Conservation (phyloP, 2,329 filamentous ascomycete species). For the Hymenoscyphus fructigenus region DNA sequence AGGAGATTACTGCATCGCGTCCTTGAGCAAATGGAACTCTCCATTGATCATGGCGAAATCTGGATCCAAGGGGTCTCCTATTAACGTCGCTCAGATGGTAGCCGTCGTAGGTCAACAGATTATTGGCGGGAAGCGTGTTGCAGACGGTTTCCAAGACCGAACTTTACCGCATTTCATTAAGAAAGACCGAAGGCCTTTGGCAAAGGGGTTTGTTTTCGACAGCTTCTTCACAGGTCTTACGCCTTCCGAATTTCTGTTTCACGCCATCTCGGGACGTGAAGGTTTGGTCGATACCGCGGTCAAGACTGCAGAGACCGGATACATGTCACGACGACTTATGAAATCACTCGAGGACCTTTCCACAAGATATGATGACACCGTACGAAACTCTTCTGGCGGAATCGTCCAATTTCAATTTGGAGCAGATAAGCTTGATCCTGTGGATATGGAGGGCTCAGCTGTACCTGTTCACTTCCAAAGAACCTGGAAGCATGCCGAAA, state of each 20-base stretch:
- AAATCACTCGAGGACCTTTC: conserved; percentile 96
- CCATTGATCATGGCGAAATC: conserved; percentile 96
- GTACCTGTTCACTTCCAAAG: conserved; percentile 90
- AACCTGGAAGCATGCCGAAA: conserved; percentile 80
- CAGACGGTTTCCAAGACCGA: conserved; percentile 94
- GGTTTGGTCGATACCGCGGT: conserved; percentile 98
- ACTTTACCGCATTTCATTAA: conserved; percentile 95
- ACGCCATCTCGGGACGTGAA: conserved; percentile 97
- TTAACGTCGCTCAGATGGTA: conserved; percentile 99
- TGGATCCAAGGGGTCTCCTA: conserved; percentile 92
- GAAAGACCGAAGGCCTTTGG: conserved; percentile 84
- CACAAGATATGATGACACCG: conserved; percentile 90
- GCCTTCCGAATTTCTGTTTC: conserved; percentile 94
- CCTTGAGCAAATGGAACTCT: conserved; percentile 87
- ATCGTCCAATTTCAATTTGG: conserved; percentile 98
- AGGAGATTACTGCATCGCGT: conserved; percentile 85
- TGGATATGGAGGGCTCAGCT: conserved; percentile 95
- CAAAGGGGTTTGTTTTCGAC: conserved; percentile 95
- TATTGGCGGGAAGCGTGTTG: conserved; percentile 88
- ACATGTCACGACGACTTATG: conserved; percentile 98
- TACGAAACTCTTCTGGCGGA: conserved; percentile 82
- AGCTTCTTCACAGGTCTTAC: conserved; percentile 93
- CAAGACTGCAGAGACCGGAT: conserved; percentile 97
- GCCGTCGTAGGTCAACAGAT: conserved; percentile 97
- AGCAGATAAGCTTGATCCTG: conserved; percentile 90